Base-by-base conservation (phyloP, 352 stramenopile genomes). In the Phytophthora boehmeriae region DNA sequence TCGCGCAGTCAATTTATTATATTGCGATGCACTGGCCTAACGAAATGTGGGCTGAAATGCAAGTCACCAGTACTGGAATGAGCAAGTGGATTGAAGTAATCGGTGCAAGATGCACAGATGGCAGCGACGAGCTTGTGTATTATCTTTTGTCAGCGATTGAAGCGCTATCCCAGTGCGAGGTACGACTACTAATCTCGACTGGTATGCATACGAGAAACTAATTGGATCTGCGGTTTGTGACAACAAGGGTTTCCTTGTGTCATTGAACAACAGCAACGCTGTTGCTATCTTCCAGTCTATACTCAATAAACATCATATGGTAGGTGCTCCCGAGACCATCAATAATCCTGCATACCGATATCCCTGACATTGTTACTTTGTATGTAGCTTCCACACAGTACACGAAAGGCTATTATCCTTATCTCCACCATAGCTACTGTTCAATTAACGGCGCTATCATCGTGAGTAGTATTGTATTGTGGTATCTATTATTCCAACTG, bases 1-100 rank as follows among this genome's bases (percentile, higher is more conserved):
- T 66, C 17, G 57, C 63, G 17, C 49, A 62, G 48, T 43, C 50
- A 13, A 34, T 71, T 20, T 71, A 56, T 20, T 62, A 62, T 50
- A 50, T 66, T 8, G 50, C 63, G 13, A 42, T 61, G 6, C 50
- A 67, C 11, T 67, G 38, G 43, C 38, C 63, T n/a, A 38, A 71
- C 9, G 63, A 67, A 22, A 57, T 34, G 14, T 71, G 63, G 63
- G 55, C 36, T 14, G 44, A 56, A 38, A 53, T 71, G 4, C 55
- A 56, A 64, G 14, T 39, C 9, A 54, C 54, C 34, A 27, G 23
- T 9, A 27, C 32, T 9, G 38, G 50, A 8, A 42, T 71, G 11
- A 41, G 8, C 25, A 55, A 44, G 20, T 71, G 50, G 57, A 20
- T 71, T 38, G 30, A 67, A 53, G 38, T 46, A 39, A 46, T 59